phyloP scores from a whole-genome alignment of 805 yeast species.

The Wickerhamomyces queroliae region DNA sequence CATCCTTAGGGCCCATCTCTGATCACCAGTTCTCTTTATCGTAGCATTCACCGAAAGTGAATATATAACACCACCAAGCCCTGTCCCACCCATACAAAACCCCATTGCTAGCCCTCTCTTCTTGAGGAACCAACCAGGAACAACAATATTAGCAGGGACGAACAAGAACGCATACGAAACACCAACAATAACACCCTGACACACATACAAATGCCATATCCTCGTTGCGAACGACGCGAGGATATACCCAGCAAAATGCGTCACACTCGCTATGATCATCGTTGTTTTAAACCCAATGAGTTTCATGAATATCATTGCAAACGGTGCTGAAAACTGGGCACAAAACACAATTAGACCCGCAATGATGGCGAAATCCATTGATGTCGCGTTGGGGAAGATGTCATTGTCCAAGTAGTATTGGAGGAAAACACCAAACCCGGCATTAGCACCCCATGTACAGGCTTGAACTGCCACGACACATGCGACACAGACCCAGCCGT shows the following conservation, averaged over 20 bases:
- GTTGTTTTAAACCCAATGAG: conserved; percentile 44
- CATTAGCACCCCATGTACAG: conserved; percentile 70
- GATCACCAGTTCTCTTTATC: conserved; percentile 35
- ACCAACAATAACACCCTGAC: conserved; percentile 65
- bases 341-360: conserved; percentile 57
- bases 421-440: conserved; percentile 54
- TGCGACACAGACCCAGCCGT: conserved; percentile 58
- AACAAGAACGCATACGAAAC: conserved; percentile 44
- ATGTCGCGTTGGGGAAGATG: conserved; percentile 47
- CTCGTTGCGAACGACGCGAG: conserved; percentile 54
- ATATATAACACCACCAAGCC: conserved; percentile 44
- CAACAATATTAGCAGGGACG: conserved; percentile 50
- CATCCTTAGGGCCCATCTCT: conserved; percentile 44
- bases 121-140: conserved; percentile 69
- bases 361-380: conserved; percentile 56
- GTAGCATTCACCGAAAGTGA: conserved; percentile 38
- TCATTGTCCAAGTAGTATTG: conserved; percentile 47
- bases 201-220: conserved; percentile 60
- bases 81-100: conserved; percentile 42
- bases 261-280: conserved; percentile 40
- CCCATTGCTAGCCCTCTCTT: conserved; percentile 53
- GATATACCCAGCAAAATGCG: conserved; percentile 50
- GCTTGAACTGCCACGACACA: conserved; percentile 47
- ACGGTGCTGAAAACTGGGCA: conserved; percentile 59
- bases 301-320: conserved; percentile 40